phyloP scores from a whole-genome alignment of 306 rosid genomes.

The Citrullus amarus region DNA sequence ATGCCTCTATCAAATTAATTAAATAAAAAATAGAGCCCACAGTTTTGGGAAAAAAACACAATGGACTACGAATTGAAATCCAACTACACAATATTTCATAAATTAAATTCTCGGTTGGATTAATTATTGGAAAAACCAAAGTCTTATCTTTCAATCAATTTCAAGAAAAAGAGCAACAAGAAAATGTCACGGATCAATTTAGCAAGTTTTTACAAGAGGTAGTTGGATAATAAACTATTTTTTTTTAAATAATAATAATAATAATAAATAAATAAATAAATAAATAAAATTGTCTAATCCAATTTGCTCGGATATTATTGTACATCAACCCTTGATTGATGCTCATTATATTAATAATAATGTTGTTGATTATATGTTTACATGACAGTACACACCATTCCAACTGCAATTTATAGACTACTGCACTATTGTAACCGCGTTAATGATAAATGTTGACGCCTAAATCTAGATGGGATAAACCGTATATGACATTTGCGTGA shows the following conservation, averaged over 20 bases:
- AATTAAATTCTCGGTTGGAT: not conserved
- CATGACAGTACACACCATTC: not conserved
- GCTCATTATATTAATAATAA: too few species aligned
- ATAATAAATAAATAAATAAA: too few species aligned
- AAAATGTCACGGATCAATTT: not conserved
- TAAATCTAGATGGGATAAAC: too few species aligned
- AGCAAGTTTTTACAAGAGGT: not conserved
- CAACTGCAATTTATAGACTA: not conserved
- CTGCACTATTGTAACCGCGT: too few species aligned
- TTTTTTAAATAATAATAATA: too few species aligned
- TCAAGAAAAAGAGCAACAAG: not conserved
- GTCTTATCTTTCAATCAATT: constrained; percentile 7
- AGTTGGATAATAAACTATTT: not conserved
- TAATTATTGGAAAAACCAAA: constrained; percentile 2
- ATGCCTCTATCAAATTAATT: not conserved
- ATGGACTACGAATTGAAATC: not conserved
- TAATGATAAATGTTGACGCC: too few species aligned
- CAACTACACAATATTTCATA: not conserved
- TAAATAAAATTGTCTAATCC: not conserved
- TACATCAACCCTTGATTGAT: not conserved
- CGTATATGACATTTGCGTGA: too few species aligned
- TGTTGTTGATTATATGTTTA: not conserved
- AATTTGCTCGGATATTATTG: not conserved
- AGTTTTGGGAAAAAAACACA: not conserved
- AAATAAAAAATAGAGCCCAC: not conserved